Evolutionary conservation across 768 basidiomycete species (phyloP).

Genomic region (Russula ochroleuca): DNA sequence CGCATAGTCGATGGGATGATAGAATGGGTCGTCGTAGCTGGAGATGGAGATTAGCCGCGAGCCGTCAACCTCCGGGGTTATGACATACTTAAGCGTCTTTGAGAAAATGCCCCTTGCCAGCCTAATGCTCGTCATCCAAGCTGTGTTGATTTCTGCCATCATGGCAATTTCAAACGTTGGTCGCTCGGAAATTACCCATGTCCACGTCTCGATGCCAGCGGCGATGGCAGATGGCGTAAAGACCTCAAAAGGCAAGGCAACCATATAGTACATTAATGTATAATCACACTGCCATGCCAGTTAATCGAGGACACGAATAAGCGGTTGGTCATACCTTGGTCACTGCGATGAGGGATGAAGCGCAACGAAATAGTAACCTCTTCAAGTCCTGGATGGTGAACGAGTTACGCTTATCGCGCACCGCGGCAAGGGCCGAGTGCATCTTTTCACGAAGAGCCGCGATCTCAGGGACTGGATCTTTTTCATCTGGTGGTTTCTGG

Average conservation of each 20-base stretch:
- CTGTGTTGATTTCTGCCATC: conserved; percentile 79
- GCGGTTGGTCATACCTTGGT: conserved; percentile 44
- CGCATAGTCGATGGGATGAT: conserved; percentile 77
- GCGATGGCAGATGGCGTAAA: conserved; percentile 84
- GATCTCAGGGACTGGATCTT: conserved; percentile 58
- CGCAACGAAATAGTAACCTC: conserved; percentile 80
- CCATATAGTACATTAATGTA: conserved; percentile 81
- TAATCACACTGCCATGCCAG: conserved; percentile 61
- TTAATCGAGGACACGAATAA: neutral
- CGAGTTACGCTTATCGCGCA: conserved; percentile 65
- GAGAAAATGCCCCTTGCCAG: conserved; percentile 82
- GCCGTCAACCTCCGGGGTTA: neutral
- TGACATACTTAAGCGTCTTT: conserved; percentile 64
- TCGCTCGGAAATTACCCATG: conserved; percentile 88
- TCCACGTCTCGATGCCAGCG: conserved; percentile 92
- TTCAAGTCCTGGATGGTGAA: conserved; percentile 80
- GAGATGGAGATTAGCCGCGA: conserved; percentile 16
- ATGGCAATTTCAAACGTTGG: conserved; percentile 76
- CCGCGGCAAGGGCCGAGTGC: conserved; percentile 58
- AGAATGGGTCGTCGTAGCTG: conserved; percentile 88
- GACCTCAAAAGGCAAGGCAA: conserved; percentile 81
- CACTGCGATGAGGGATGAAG: conserved; percentile 69
- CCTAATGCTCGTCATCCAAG: conserved; percentile 82
- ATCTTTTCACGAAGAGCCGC: conserved; percentile 64
- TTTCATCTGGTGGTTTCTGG: conserved; percentile 56